These are phyloP conservation scores for Rhodotorula glutinis DNA, from an alignment of 1,284 basidiomycete genomes.

Conservation along the genomic window DNA sequence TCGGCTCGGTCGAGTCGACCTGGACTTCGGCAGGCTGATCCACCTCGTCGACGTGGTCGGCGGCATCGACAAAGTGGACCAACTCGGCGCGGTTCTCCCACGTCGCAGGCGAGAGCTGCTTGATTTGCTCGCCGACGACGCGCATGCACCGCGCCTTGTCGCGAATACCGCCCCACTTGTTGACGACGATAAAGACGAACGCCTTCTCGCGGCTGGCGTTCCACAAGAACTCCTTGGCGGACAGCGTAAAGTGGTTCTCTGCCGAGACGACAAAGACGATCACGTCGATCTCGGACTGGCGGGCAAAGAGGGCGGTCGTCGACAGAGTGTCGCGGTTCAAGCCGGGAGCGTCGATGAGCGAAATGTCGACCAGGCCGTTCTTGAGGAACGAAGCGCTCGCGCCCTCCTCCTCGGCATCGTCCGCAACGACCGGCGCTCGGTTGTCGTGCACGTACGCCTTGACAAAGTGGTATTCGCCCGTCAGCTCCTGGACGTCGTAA, in stretches of 20 bases:
- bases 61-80: constrained; percentile 91
- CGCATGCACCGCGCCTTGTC: constrained; percentile 93
- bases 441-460: constrained; percentile 80
- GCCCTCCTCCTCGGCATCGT: neutral
- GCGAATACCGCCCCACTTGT: constrained; percentile 93
- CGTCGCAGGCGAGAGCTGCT: constrained; percentile 83
- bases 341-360: constrained; percentile 96
- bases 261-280: constrained; percentile 97
- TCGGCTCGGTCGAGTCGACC: constrained; percentile 46
- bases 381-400: constrained; percentile 67
- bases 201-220: constrained; percentile 96
- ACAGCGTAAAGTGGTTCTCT: constrained; percentile 98
- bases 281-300: constrained; percentile 98
- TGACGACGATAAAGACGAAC: constrained; percentile 97
- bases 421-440: constrained; percentile 54
- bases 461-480: constrained; percentile 58
- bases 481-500: constrained; percentile 64
- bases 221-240: constrained; percentile 89
- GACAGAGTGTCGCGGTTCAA: constrained; percentile 93
- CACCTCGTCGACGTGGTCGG: constrained; percentile 42
- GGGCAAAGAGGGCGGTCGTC: constrained; percentile 92
- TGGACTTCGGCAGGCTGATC: constrained; percentile 29
- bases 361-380: constrained; percentile 96
- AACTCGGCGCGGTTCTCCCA: constrained; percentile 88
- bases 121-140: constrained; percentile 90